Percentiles rank a stretch among this genome's conserved stretches.
Conservation (phyloP, 768 basidiomycete genomes). For the Boletales sp. region DNA sequence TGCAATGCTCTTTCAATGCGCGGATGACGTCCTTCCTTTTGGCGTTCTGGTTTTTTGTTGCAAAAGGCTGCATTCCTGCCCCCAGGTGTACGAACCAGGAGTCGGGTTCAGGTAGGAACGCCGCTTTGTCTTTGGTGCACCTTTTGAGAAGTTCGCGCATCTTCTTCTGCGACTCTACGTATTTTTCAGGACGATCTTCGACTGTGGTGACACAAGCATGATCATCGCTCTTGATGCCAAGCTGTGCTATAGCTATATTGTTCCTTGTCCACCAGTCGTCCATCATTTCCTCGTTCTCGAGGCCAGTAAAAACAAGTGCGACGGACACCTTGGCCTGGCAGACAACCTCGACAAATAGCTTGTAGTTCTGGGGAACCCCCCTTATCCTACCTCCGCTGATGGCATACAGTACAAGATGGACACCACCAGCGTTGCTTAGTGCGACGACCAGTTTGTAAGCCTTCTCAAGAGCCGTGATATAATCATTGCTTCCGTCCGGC, state of each 20-base stretch:
- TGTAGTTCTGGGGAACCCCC: conserved; percentile 25
- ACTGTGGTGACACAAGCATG: conserved; percentile 22
- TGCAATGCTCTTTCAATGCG: conserved; percentile 5
- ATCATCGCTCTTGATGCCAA: conserved; percentile 12
- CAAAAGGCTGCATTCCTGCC: not conserved
- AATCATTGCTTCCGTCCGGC: conserved; percentile 6
- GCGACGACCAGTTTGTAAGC: conserved; percentile 23
- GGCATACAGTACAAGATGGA: conserved; percentile 37
- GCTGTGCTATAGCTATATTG: not conserved
- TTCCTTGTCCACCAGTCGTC: conserved; percentile 24
- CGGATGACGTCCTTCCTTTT: conserved; percentile 1
- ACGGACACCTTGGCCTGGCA: conserved; percentile 33
- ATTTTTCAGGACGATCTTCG: conserved; percentile 2
- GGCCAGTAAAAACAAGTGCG: conserved; percentile 33
- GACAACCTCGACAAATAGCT: conserved; percentile 34
- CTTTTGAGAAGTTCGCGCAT: conserved; percentile 8
- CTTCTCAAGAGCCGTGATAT: conserved; percentile 14
- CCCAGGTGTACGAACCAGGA: not conserved
- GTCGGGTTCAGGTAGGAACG: not conserved
- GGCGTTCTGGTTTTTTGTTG: not conserved
- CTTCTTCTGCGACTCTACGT: conserved; percentile 10
- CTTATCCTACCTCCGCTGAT: conserved; percentile 33
- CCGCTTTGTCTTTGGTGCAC: not conserved
- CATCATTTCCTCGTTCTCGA: conserved; percentile 24
- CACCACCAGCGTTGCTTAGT: conserved; percentile 23